Evolutionary conservation across 345 rosid species (phyloP).

Genomic region (Ailanthus altissimus): DNA sequence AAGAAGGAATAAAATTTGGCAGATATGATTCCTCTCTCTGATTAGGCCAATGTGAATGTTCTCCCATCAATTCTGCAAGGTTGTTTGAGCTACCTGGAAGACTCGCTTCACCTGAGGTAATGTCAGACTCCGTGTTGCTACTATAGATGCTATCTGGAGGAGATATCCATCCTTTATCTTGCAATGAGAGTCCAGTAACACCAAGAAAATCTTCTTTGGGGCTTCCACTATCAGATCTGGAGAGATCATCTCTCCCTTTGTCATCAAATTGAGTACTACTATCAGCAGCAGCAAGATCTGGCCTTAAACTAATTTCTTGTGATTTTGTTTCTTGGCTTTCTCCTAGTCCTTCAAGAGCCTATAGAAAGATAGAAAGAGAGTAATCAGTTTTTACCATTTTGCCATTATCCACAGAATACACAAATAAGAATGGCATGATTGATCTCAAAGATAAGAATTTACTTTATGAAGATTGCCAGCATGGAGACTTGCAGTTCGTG

Average conservation of each 20-base stretch:
- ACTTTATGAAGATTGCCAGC: constrained; percentile 89
- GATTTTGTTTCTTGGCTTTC: constrained; percentile 70
- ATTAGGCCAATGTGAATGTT: constrained; percentile 29
- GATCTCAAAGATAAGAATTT: constrained; percentile 26
- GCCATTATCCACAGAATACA: constrained; percentile 9
- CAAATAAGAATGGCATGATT: constrained; percentile 10
- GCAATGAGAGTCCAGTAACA: constrained; percentile 41
- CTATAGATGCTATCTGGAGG: constrained; percentile 73
- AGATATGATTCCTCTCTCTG: constrained; percentile 23
- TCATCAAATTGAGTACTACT: constrained; percentile 45
- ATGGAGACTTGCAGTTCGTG: constrained; percentile 81
- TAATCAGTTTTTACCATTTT: background rate
- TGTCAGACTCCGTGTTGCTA: constrained; percentile 53
- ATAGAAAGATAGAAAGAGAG: constrained; percentile 15
- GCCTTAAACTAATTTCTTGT: constrained; percentile 48
- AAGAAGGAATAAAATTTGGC: constrained; percentile 35
- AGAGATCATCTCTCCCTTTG: constrained; percentile 43
- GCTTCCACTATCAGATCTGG: constrained; percentile 44
- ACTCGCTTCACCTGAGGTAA: constrained; percentile 43
- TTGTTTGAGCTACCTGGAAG: constrained; percentile 38
- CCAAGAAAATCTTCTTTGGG: constrained; percentile 43
- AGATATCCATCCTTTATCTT: constrained; percentile 76
- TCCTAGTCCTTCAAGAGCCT: constrained; percentile 80
- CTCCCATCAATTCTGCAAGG: constrained; percentile 37
- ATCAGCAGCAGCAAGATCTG: constrained; percentile 41